These are phyloP conservation scores for Ceratocystis alfenasii DNA, from an alignment of 2,329 filamentous ascomycete genomes.

Conservation along the genomic window DNA sequence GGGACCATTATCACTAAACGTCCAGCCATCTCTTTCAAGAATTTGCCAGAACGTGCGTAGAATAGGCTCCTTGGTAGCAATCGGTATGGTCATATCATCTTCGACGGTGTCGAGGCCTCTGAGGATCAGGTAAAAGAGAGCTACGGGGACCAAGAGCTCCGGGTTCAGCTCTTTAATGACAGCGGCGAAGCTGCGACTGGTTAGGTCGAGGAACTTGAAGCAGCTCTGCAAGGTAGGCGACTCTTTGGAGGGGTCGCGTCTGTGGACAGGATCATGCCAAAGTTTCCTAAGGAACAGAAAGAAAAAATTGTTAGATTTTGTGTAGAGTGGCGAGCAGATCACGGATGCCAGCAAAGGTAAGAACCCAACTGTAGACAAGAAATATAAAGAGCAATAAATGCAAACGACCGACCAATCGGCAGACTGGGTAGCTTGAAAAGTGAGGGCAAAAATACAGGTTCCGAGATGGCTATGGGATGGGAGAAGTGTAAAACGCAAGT, in stretches of 20 bases:
- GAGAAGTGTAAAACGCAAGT: conserved; percentile 21
- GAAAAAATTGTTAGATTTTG: conserved; percentile 7
- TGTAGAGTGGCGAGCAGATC: conserved; percentile 10
- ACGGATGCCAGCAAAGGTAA: conserved; percentile 6
- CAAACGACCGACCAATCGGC: background rate
- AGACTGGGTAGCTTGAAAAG: background rate
- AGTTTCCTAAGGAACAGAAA: conserved; percentile 56
- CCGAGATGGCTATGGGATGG: background rate
- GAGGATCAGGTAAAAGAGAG: conserved; percentile 84
- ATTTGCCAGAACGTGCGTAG: conserved; percentile 70
- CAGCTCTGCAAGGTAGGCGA: conserved; percentile 62
- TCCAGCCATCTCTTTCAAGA: conserved; percentile 80
- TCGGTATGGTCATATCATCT: conserved; percentile 87
- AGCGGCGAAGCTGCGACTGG: conserved; percentile 81
- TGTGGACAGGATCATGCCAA: conserved; percentile 91
- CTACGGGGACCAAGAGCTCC: conserved; percentile 78
- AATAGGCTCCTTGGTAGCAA: conserved; percentile 72
- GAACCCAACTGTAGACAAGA: background rate
- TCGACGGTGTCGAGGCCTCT: conserved; percentile 96
- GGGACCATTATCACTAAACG: conserved; percentile 69
- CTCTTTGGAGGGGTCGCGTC: conserved; percentile 66
- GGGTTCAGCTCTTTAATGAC: conserved; percentile 95
- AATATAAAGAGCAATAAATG: background rate
- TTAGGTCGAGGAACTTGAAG: conserved; percentile 74
- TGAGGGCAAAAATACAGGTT: conserved; percentile 23